Evolutionary conservation across 768 basidiomycete species (phyloP), one percentile per base, ranked within the genome.

Genomic region (Suillus luteus): DNA sequence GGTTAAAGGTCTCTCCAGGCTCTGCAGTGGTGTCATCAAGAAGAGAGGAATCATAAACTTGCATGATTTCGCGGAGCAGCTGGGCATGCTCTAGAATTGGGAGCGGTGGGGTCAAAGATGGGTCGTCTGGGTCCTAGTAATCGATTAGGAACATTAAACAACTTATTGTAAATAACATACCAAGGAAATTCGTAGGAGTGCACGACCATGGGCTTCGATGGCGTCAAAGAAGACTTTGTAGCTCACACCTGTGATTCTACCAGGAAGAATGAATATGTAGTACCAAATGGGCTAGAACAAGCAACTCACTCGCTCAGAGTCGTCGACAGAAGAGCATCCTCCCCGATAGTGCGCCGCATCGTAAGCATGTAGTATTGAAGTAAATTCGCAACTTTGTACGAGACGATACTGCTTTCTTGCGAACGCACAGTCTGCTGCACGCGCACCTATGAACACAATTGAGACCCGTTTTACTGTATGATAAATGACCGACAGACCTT

Each of bases 351-450:
- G 55, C 93, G 83, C 58, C 86, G 84, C 95, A 99, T 97, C 5
- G 95, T 98, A 38, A 95, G 75, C 72, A 89, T 79, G 74, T 99
- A 99, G 72, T 99, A 99, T 67, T 96, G 93, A 10, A 99, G 77
- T n/a, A 99, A 80, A 69, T 96, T 98, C 55, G 94, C 90, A 59
- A 99, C 88, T 74, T 93, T 95, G 79, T 95, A 99, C 0, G 92
- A 87, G 52, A 90, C 86, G 64, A 99, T 94, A 64, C 91, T 89
- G 68, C 93, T 95, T 75, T 98, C 96, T 72, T 99, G 96, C 0
- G 91, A 92, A 49, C 91, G 86, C 38, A 97, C 86, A 3, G 95
- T 97, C 73, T 99, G 95, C 70, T 92, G 87, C n/a, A 98, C 90
- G 33, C 96, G 87, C 40, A 91, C 80, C 92, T 96, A 67, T 7